Percentiles rank a stretch among this genome's conserved stretches.
Evolutionary conservation across 2,329 filamentous ascomycete genomes (phyloP).

Genomic region (Phaeosphaeriaceae sp.): DNA sequence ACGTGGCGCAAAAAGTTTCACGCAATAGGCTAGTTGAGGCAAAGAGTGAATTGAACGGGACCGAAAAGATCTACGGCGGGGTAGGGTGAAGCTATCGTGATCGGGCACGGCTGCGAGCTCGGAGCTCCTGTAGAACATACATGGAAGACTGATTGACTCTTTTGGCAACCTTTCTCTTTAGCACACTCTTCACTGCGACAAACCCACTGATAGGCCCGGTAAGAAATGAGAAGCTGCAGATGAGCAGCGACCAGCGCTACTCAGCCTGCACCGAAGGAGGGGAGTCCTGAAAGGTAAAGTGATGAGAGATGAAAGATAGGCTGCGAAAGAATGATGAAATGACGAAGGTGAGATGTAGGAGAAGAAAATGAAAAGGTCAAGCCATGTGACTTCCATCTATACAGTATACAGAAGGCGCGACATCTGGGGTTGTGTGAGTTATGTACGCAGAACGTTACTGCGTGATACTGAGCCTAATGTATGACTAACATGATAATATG

Average conservation of each 20-base stretch:
- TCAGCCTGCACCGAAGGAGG: not conserved
- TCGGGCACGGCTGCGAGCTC: conserved; percentile 19
- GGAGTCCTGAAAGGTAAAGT: not conserved
- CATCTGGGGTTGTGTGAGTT: too few relatives aligned
- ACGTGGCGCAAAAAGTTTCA: not conserved
- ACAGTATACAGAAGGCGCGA: too few relatives aligned
- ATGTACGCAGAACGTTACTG: too few relatives aligned
- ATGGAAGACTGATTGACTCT: not conserved
- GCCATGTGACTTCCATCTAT: too few relatives aligned
- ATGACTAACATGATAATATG: too few relatives aligned
- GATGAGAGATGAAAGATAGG: not conserved
- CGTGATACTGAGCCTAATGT: too few relatives aligned
- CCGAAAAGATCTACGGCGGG: conserved; percentile 5
- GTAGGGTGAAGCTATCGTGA: conserved; percentile 16
- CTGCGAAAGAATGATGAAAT: not conserved
- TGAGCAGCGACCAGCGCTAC: conserved; percentile 12
- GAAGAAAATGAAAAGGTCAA: too few relatives aligned
- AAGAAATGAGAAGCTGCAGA: not conserved
- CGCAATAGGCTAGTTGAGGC: not conserved
- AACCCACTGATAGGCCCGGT: not conserved
- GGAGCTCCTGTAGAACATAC: conserved; percentile 2
- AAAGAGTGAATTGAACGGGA: conserved; percentile 1
- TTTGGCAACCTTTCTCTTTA: not conserved
- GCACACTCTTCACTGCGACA: not conserved
- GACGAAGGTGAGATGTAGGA: too few relatives aligned